phyloP scores from a whole-genome alignment of 129 eudicot species.

The Flaveria sonorensis region DNA sequence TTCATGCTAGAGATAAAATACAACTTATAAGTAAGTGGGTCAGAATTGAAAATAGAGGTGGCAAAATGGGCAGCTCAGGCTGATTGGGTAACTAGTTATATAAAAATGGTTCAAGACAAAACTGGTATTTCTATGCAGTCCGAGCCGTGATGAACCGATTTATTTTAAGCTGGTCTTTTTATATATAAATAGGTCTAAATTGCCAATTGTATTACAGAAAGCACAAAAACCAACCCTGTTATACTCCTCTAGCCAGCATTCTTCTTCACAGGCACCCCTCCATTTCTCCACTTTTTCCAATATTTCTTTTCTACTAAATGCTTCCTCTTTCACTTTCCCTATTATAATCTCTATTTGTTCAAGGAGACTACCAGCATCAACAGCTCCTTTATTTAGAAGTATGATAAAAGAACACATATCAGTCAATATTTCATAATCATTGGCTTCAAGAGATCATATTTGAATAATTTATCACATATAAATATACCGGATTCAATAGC shows the following conservation, averaged over 20 bases:
- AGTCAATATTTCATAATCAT: slow-evolving; percentile 1
- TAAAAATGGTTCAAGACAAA: neutral
- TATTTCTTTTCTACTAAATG: slow-evolving; percentile 87
- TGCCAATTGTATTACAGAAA: neutral
- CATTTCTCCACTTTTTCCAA: slow-evolving; percentile 86
- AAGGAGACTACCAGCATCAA: slow-evolving; percentile 79
- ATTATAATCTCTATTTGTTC: slow-evolving; percentile 86
- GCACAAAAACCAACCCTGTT: slow-evolving; percentile 55
- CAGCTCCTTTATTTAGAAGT: slow-evolving; percentile 54
- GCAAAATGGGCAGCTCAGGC: neutral
- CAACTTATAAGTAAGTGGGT: neutral
- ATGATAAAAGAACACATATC: neutral
- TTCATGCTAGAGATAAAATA: neutral
- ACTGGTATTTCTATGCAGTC: neutral
- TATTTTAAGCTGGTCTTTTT: neutral
- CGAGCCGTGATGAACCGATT: neutral
- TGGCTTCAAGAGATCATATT: slow-evolving; percentile 14
- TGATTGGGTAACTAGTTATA: neutral
- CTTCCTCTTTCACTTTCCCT: slow-evolving; percentile 81
- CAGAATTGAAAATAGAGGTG: neutral
- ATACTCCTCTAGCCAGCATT: slow-evolving; percentile 93
- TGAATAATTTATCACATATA: neutral
- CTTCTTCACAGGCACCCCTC: slow-evolving; percentile 87
- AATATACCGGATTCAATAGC: slow-evolving; percentile 49
- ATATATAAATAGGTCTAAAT: neutral